Evolutionary conservation across 176 grass and related monocot species (phyloP).

Genomic region (Cymbopogon citratus): DNA sequence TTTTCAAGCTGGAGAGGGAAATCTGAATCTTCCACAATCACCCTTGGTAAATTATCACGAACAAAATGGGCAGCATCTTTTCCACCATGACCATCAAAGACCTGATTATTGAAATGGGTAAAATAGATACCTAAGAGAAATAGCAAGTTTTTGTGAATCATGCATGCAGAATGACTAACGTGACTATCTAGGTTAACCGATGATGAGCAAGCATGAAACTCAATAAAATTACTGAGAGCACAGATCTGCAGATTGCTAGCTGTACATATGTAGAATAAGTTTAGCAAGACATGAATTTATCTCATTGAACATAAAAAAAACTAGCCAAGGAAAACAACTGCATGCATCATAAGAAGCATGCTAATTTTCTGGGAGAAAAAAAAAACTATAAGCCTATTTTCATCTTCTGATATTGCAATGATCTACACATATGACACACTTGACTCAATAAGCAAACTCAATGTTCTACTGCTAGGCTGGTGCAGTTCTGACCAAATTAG

Average conservation of each 20-base stretch:
- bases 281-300: background rate
- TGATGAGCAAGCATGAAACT: background rate
- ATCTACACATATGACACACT: background rate
- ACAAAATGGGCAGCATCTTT: slow-evolving; percentile 88
- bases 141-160: background rate
- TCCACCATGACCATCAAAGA: slow-evolving; percentile 96
- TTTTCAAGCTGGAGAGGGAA: slow-evolving; percentile 89
- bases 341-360: background rate
- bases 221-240: background rate
- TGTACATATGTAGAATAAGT: background rate
- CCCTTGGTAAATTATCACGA: slow-evolving; percentile 76
- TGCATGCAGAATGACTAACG: background rate
- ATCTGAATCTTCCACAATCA: slow-evolving; percentile 86
- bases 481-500: background rate
- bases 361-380: background rate
- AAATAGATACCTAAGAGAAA: background rate
- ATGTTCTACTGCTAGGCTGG: background rate
- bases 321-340: background rate
- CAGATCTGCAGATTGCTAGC: background rate
- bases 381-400: background rate
- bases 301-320: background rate
- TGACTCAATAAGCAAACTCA: background rate
- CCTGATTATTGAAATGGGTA: slow-evolving; percentile 39
- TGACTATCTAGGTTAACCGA: background rate
- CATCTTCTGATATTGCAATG: background rate